These are phyloP conservation scores for Aspergillus japonicus DNA, from an alignment of 2,329 filamentous ascomycete species.

Conservation along the genomic window DNA sequence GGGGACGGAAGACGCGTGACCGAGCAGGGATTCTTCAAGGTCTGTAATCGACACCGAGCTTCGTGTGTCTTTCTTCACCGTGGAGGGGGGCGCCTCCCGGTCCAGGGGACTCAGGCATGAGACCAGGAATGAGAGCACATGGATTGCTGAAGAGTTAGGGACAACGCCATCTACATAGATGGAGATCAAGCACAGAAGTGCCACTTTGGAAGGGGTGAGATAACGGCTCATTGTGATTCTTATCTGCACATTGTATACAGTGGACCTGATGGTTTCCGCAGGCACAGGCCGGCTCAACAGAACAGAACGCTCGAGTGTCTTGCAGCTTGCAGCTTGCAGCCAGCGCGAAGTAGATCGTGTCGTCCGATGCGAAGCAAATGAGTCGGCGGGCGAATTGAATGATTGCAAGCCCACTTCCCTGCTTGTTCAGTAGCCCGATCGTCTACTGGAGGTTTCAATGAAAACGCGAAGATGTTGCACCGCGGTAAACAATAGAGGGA, in stretches of 20 bases:
- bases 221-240: slow-evolving; percentile 66
- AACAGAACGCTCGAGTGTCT: not conserved
- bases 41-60: slow-evolving; percentile 43
- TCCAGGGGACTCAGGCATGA: slow-evolving; percentile 60
- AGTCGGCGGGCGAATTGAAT: too few species aligned
- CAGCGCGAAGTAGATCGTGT: not conserved
- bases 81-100: slow-evolving; percentile 22
- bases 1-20: slow-evolving; percentile 57
- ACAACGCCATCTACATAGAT: slow-evolving; percentile 74
- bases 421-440: too few species aligned
- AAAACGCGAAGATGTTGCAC: not conserved
- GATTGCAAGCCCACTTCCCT: too few species aligned
- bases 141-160: slow-evolving; percentile 67
- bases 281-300: not conserved
- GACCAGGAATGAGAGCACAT: slow-evolving; percentile 76
- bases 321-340: not conserved
- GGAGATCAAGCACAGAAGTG: slow-evolving; percentile 74
- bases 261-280: not conserved
- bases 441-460: not conserved
- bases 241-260: slow-evolving; percentile 2
- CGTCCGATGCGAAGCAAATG: too few species aligned
- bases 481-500: not conserved
- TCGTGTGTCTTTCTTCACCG: slow-evolving; percentile 28
- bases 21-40: slow-evolving; percentile 49
- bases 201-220: slow-evolving; percentile 84